phyloP scores from a whole-genome alignment of 306 rosid species.

The Citrullus colocynthis region DNA sequence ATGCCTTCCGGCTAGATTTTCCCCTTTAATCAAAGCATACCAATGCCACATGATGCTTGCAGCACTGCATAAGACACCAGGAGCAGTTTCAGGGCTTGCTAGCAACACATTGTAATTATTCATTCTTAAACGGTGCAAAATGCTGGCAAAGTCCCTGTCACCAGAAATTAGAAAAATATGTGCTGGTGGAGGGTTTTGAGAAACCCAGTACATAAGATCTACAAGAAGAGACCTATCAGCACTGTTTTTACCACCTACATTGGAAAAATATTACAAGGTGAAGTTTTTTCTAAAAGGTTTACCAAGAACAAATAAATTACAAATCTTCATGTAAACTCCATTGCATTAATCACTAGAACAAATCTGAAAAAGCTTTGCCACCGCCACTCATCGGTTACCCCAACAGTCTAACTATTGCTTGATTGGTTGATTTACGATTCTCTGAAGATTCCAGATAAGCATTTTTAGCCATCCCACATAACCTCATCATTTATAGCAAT shows the following conservation, averaged over 20 bases:
- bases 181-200: conserved; percentile 96
- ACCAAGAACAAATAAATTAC: background rate
- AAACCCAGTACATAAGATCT: conserved; percentile 80
- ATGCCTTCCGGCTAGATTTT: conserved; percentile 48
- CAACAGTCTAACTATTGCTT: background rate
- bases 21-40: conserved; percentile 58
- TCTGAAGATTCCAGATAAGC: background rate
- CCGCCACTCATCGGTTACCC: background rate
- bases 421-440: background rate
- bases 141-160: conserved; percentile 58
- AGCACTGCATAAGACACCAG: conserved; percentile 59
- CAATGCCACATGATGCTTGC: conserved; percentile 94
- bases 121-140: conserved; percentile 72
- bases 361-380: background rate
- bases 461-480: background rate
- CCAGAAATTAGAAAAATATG: conserved; percentile 78
- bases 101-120: conserved; percentile 79
- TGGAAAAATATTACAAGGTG: background rate
- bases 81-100: conserved; percentile 40
- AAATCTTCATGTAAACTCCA: background rate
- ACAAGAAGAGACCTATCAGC: conserved; percentile 74
- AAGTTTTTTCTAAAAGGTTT: background rate
- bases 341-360: background rate
- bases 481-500: background rate
- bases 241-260: conserved; percentile 76